Evolutionary conservation across 2,329 filamentous ascomycete genomes (phyloP), one percentile per base, ranked within the genome.

Genomic region (Epichloe sibirici): DNA sequence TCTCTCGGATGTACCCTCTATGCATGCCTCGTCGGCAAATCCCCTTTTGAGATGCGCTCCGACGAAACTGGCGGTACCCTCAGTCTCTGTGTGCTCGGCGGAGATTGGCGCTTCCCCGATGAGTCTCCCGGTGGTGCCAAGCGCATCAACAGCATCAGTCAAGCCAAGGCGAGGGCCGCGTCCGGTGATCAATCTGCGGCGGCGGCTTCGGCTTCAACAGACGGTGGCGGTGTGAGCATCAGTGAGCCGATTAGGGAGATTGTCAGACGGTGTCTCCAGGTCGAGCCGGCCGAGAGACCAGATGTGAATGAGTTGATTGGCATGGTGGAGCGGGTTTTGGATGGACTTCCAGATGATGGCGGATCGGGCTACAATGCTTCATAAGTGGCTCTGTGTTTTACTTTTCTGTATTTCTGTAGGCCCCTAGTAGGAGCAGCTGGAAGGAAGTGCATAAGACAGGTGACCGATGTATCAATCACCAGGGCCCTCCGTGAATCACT

Each of bases 1-100:
- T 95, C 88, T 15, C 73, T 98, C 23, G 93, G 93, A 49, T 97
- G 93, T 74, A 97, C 93, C n/a, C 76, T 98, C 45, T 98, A 95
- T 70, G 93, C 93, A 39, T 97, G 93, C 64, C 78, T 98, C 9
- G 89, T 97, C 31, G 93, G 93, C 58, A 97, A 98, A 70, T 94
- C 88, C 13, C 93, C 93, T 2, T 98, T 98, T 62, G 93, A 98
- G 74, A 88, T 90, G 66, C 85, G 93, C 56, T 91, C 85, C 58
- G 93, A 98, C 67, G 91, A 98, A 73, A 97, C 93, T 0, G 93
- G 93, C 58, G 93, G 93, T 45, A 93, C 86, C 58, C 73, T 98
- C 57, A 94, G 87, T 60, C 86, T 97, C 59, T 97, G 91, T 66
- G 88, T 97, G 17, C 73, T 95, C 15, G 88, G 90, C 55, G 93